Evolutionary conservation across 257 asterid genomes (phyloP).

Genomic region (Linaria vulgaris): DNA sequence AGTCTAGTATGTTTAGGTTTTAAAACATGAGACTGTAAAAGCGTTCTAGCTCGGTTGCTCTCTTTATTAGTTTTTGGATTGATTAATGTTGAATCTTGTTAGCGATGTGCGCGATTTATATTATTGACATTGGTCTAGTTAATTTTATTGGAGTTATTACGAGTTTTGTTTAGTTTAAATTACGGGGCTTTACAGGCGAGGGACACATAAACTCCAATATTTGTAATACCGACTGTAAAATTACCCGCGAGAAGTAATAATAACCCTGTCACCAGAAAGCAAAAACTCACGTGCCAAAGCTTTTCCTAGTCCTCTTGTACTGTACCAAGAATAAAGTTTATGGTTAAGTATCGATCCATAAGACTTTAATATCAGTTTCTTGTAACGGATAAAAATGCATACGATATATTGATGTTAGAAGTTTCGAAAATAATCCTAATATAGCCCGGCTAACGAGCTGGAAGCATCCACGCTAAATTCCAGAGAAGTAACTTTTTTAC

Average conservation of each 20-base stretch:
- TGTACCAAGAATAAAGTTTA: slow-evolving; percentile 42
- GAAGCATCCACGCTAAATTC: not conserved
- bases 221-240: slow-evolving; percentile 20
- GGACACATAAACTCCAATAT: not conserved
- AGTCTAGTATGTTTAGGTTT: no score
- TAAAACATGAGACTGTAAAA: no score
- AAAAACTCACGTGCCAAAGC: slow-evolving; percentile 96
- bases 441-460: slow-evolving; percentile 4
- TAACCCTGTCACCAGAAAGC: slow-evolving; percentile 92
- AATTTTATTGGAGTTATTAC: no score
- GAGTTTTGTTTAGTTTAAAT: no score
- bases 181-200: no score
- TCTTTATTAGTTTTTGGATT: no score
- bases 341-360: slow-evolving; percentile 13
- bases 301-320: slow-evolving; percentile 96
- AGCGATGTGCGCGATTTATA: no score
- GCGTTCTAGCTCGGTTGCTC: no score
- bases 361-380: not conserved
- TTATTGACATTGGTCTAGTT: no score
- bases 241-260: slow-evolving; percentile 90
- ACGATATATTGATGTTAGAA: not conserved
- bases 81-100: no score
- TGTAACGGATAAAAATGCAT: not conserved
- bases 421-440: slow-evolving; percentile 1
- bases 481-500: slow-evolving; percentile 32